Evolutionary conservation across 176 grass and related monocot genomes (phyloP).

Genomic region (Oryza brachyantha): DNA sequence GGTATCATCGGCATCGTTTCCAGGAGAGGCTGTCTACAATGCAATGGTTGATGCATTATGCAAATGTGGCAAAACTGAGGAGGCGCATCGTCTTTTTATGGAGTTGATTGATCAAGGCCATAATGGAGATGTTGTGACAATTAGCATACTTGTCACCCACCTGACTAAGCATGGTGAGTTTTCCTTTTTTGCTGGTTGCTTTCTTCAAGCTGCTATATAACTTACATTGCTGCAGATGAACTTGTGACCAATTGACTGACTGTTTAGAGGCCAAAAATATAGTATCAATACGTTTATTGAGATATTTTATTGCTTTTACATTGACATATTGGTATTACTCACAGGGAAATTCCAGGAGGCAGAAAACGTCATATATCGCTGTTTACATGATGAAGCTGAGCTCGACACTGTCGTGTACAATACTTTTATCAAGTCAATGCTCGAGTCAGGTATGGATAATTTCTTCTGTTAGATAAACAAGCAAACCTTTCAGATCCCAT

Average conservation of each 20-base stretch:
- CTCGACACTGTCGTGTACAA: slow-evolving; percentile 88
- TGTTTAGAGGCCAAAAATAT: neutral
- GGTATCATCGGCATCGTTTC: slow-evolving; percentile 25
- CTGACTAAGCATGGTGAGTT: slow-evolving; percentile 64
- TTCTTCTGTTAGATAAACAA: slow-evolving; percentile 22
- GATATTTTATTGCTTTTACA: neutral
- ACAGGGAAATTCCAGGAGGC: slow-evolving; percentile 73
- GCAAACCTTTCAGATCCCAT: neutral
- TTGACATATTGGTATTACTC: neutral
- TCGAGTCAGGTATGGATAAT: slow-evolving; percentile 68
- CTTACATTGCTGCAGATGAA: neutral
- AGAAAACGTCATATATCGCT: slow-evolving; percentile 61
- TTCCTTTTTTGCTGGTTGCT: neutral
- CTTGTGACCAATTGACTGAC: neutral
- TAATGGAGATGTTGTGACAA: slow-evolving; percentile 56
- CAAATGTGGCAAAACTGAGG: slow-evolving; percentile 56
- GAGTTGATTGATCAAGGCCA: slow-evolving; percentile 43
- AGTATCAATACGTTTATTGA: neutral
- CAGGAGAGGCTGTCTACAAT: slow-evolving; percentile 46
- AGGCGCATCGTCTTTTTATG: slow-evolving; percentile 55
- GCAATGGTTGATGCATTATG: slow-evolving; percentile 79
- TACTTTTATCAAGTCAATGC: slow-evolving; percentile 89
- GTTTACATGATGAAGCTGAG: slow-evolving; percentile 53
- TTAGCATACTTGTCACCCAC: slow-evolving; percentile 85
- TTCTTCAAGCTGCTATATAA: neutral